Evolutionary conservation across 2,329 filamentous ascomycete species (phyloP).

Genomic region (Cryphonectria parasitica): DNA sequence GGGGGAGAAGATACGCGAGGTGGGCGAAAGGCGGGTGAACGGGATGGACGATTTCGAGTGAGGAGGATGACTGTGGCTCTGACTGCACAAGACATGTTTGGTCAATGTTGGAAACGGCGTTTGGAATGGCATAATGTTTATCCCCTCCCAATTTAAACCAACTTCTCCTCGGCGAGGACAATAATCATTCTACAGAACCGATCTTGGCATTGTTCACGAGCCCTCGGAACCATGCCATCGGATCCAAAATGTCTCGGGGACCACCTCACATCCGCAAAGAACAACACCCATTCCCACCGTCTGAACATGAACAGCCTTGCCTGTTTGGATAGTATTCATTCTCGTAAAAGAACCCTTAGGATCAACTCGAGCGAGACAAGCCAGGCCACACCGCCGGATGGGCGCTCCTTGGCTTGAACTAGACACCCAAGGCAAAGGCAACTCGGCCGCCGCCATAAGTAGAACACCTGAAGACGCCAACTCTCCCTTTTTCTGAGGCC

Average conservation of each 20-base stretch:
- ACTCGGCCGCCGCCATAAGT: not conserved
- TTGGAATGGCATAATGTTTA: not conserved
- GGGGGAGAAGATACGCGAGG: constrained; percentile 86
- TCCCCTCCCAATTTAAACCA: not conserved
- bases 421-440: not conserved
- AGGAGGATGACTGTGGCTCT: not conserved
- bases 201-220: not conserved
- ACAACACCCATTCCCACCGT: no score
- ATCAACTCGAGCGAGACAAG: not conserved
- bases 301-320: no score
- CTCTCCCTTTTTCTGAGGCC: not conserved
- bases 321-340: no score
- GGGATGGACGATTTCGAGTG: constrained; percentile 50
- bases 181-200: not conserved
- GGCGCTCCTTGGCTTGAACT: not conserved
- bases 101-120: not conserved
- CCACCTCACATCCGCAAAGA: not conserved
- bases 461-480: no score
- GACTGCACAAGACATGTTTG: not conserved
- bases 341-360: no score
- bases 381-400: not conserved
- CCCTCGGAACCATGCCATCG: not conserved
- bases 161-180: not conserved
- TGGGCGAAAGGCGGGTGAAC: constrained; percentile 72
- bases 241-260: not conserved